Evolutionary conservation across 2,329 filamentous ascomycete genomes (phyloP), one percentile per base, ranked within the genome.

Genomic region (Aspergillus sp.): DNA sequence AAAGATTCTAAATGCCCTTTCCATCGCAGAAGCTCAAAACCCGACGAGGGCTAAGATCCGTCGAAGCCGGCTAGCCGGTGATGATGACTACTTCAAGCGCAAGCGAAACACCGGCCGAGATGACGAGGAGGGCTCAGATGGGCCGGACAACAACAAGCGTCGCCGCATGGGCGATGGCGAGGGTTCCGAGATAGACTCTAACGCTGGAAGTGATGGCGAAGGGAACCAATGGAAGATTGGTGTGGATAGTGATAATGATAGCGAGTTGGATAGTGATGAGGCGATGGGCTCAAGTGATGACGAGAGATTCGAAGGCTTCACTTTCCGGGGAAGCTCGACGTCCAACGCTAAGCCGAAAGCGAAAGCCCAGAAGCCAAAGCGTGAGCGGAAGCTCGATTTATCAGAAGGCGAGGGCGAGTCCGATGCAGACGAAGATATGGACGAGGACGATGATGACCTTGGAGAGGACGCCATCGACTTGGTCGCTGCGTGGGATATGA

Each of bases 211-310:
- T 65, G 93, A 96, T 69, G 91, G 89, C 60, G 90, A 93, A 60
- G 92, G 91, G 21, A 90, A 96, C 67, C 86, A 90, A 68, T 96
- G 91, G 91, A 87, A 83, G 50, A 80, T 96, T 51, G 92, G 93
- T 24, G 85, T 88, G 21, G 84, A 83, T 49, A 84, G 83, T 45
- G 86, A 88, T 53, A 82, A 89, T 61, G 88, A 90, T 66, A 86
- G 84, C 55, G 86, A 89, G 61, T 78, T 90, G 56, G 87, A 90
- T 70, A 88, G 85, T 64, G 87, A 90, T 70, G 91, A 96, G 68
- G 93, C 93, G 2, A 91, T 96, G 80, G 90, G 91, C 3, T 88
- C 90, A 63, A 95, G 90, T 67, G 93, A 96, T 68, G 88, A 95
- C 68, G 93, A 96, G 70, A 84, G 83, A 62, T 96, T 96, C 64